Conservation (phyloP, 257 asterid species). For the Ocimum tenuiflorum region DNA sequence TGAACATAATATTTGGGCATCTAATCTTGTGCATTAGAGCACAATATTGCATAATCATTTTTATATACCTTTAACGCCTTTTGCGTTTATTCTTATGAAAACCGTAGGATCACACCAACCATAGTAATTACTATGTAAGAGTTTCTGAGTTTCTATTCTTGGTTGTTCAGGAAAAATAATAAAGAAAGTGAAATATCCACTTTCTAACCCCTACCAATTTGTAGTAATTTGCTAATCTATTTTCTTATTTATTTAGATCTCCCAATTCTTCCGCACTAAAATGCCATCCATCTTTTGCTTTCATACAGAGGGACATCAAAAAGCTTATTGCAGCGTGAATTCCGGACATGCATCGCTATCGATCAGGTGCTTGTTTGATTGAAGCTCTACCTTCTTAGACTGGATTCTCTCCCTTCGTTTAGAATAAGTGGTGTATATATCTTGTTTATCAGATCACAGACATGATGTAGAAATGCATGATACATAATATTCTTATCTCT, state of each 20-base stretch:
- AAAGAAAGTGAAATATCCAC: background rate
- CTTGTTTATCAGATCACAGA: background rate
- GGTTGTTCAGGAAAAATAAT: background rate
- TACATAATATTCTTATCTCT: background rate
- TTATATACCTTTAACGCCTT: background rate
- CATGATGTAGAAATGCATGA: background rate
- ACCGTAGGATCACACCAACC: background rate
- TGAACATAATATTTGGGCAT: background rate
- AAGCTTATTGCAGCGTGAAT: slow-evolving; percentile 51
- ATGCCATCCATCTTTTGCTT: background rate
- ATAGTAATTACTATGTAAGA: background rate
- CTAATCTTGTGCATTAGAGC: background rate
- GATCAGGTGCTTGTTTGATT: background rate
- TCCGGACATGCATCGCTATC: slow-evolving; percentile 10
- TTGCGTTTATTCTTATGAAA: background rate
- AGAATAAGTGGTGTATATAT: slow-evolving; percentile 8
- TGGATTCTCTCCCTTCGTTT: background rate
- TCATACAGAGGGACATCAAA: slow-evolving; percentile 58
- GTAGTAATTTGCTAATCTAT: background rate
- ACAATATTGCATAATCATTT: background rate
- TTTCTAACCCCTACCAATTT: background rate
- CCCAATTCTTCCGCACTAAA: background rate
- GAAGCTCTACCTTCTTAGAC: background rate
- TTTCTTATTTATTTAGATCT: background rate
- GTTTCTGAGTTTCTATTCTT: background rate